Conservation (phyloP, 345 rosid species). For the Acer negundo region DNA sequence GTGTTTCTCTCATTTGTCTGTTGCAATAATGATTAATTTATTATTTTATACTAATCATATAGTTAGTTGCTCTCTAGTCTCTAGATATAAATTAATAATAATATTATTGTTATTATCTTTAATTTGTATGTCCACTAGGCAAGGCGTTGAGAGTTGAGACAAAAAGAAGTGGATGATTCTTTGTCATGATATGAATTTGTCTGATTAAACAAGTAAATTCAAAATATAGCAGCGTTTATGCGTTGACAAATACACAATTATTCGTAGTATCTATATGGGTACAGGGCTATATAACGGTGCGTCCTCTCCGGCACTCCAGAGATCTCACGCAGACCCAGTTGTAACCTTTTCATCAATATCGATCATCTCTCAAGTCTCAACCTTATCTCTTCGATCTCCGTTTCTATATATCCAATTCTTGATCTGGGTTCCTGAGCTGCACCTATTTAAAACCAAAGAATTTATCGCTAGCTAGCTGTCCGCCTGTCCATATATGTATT, state of each 20-base stretch:
- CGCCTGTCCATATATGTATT: neutral
- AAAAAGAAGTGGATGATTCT: neutral
- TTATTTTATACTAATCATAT: neutral
- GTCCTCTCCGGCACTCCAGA: slow-evolving; percentile 10
- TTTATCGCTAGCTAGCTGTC: neutral
- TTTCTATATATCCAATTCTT: no score
- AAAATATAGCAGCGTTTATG: slow-evolving; percentile 24
- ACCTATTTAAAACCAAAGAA: neutral
- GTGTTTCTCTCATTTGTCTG: neutral
- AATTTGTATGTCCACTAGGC: neutral
- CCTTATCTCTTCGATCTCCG: neutral
- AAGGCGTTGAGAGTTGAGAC: slow-evolving; percentile 2
- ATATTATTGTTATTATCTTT: no score
- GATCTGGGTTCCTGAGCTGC: neutral
- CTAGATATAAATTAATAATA: no score
- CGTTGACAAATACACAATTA: slow-evolving; percentile 32
- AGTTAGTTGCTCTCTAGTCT: neutral
- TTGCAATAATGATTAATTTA: neutral
- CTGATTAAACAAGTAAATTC: slow-evolving; percentile 17
- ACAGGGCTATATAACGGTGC: slow-evolving; percentile 23
- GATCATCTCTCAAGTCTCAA: neutral
- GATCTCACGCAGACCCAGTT: slow-evolving; percentile 26
- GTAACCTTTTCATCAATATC: neutral
- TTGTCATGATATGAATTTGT: neutral
- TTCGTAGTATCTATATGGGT: slow-evolving; percentile 20